These are phyloP conservation scores for Paramarasmius palmivorus DNA, from an alignment of 1,284 basidiomycete species.

Conservation along the genomic window DNA sequence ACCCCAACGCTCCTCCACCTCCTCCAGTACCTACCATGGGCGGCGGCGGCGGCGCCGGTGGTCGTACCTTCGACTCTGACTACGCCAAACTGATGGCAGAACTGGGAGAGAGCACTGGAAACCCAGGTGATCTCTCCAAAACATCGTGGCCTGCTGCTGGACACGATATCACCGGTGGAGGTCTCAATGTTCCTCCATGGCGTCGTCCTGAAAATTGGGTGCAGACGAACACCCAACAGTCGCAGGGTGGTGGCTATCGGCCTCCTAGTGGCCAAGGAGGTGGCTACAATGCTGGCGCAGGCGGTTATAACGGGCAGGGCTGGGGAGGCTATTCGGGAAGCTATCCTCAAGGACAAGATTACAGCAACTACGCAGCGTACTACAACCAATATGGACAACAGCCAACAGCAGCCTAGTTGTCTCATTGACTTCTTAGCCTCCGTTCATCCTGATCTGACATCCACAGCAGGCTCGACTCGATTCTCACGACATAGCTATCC, in stretches of 20 bases:
- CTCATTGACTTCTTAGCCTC: neutral
- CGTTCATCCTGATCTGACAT: neutral
- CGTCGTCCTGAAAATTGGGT: slow-evolving; percentile 78
- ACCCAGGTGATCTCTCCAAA: slow-evolving; percentile 53
- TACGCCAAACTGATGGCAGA: slow-evolving; percentile 98
- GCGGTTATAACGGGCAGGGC: slow-evolving; percentile 42
- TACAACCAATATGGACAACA: slow-evolving; percentile 83
- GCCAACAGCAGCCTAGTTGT: slow-evolving; percentile 21
- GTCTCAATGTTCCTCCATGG: slow-evolving; percentile 83
- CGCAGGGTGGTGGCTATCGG: slow-evolving; percentile 52
- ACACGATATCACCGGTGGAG: slow-evolving; percentile 76
- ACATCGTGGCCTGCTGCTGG: slow-evolving; percentile 63
- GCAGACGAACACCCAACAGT: slow-evolving; percentile 54
- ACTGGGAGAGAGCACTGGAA: slow-evolving; percentile 83
- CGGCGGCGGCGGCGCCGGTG: slow-evolving; percentile 48
- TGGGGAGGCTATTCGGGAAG: slow-evolving; percentile 37
- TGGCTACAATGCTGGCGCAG: slow-evolving; percentile 31
- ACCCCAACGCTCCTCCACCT: slow-evolving; percentile 59
- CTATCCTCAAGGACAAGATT: slow-evolving; percentile 46
- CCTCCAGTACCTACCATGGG: slow-evolving; percentile 41
- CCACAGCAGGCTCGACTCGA: too few species aligned
- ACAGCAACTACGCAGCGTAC: slow-evolving; percentile 76
- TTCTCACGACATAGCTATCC: too few species aligned
- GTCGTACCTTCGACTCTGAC: slow-evolving; percentile 83
- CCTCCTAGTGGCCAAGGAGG: slow-evolving; percentile 50